phyloP scores from a whole-genome alignment of 164 flowering plant genomes.

The Aristolochia contorta region DNA sequence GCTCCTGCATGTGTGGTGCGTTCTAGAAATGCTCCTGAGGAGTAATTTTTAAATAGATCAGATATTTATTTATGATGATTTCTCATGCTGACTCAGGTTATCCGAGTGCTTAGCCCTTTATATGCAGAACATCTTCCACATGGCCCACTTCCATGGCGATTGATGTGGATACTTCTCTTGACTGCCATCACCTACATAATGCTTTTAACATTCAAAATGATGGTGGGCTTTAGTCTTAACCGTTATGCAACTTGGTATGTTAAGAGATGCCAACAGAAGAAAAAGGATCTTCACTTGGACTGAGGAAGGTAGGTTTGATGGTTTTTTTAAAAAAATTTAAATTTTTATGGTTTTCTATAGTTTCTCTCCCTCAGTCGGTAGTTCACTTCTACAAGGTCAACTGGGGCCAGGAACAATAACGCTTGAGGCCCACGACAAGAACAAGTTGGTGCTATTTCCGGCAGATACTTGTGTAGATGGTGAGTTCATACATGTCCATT shows the following conservation, averaged over 20 bases:
- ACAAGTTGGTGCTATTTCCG: too few species aligned
- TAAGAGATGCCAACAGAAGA: conserved; percentile 54
- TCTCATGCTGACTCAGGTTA: conserved; percentile 39
- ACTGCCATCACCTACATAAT: conserved; percentile 54
- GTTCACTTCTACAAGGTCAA: too few species aligned
- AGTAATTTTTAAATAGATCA: not conserved
- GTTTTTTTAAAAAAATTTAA: too few species aligned
- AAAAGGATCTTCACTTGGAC: conserved; percentile 48
- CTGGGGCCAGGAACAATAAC: too few species aligned
- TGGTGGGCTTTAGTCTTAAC: conserved; percentile 66
- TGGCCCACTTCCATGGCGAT: conserved; percentile 61
- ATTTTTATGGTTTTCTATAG: too few species aligned
- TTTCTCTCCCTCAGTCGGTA: too few species aligned
- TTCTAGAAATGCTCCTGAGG: not conserved
- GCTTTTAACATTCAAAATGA: conserved; percentile 74
- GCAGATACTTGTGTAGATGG: too few species aligned
- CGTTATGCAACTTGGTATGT: conserved; percentile 83
- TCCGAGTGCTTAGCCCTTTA: conserved; percentile 79
- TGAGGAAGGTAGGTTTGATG: not conserved
- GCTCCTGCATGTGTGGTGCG: conserved; percentile 98
- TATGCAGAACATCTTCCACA: conserved; percentile 75
- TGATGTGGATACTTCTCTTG: conserved; percentile 56
- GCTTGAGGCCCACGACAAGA: too few species aligned
- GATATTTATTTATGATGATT: not conserved
- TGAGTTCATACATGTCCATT: too few species aligned